These are phyloP conservation scores for Aspergillus ruber DNA, from an alignment of 2,329 filamentous ascomycete genomes.

Conservation along the genomic window DNA sequence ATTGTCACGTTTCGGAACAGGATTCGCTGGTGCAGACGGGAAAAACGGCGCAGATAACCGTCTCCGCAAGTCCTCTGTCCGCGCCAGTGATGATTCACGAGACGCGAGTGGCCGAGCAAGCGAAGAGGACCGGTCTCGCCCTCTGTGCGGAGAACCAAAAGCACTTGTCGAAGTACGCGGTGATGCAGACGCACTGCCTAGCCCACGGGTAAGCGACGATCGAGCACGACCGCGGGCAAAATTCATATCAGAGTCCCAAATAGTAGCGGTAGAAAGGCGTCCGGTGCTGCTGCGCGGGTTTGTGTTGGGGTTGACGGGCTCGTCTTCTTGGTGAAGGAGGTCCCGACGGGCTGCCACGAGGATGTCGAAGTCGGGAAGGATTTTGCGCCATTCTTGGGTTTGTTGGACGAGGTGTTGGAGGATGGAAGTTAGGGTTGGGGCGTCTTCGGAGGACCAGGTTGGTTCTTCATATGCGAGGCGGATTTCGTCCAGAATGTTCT, in stretches of 20 bases:
- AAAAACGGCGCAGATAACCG: constrained; percentile 29
- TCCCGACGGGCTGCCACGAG: constrained; percentile 56
- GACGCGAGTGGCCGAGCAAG: constrained; percentile 16
- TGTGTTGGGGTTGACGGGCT: constrained; percentile 8
- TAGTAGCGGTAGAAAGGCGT: neutral
- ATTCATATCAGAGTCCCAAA: constrained; percentile 8
- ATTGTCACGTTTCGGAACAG: neutral
- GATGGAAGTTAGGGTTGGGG: constrained; percentile 46
- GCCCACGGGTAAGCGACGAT: constrained; percentile 3
- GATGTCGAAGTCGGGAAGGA: constrained; percentile 66
- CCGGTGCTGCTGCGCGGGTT: neutral
- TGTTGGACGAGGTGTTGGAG: constrained; percentile 58
- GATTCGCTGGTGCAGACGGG: constrained; percentile 6
- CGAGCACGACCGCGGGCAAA: constrained; percentile 22
- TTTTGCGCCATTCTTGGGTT: constrained; percentile 54
- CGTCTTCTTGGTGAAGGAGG: constrained; percentile 30
- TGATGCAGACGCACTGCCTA: constrained; percentile 8
- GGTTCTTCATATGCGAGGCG: constrained; percentile 36
- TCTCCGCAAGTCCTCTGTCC: constrained; percentile 25
- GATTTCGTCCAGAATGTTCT: constrained; percentile 20
- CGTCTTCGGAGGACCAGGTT: constrained; percentile 43
- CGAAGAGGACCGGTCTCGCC: constrained; percentile 2
- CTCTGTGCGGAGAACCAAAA: constrained; percentile 19
- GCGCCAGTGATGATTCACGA: constrained; percentile 19
- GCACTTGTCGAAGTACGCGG: constrained; percentile 6